Evolutionary conservation across 192 early-diverging fungal species (phyloP).

Genomic region (Umbelopsis sp.): DNA sequence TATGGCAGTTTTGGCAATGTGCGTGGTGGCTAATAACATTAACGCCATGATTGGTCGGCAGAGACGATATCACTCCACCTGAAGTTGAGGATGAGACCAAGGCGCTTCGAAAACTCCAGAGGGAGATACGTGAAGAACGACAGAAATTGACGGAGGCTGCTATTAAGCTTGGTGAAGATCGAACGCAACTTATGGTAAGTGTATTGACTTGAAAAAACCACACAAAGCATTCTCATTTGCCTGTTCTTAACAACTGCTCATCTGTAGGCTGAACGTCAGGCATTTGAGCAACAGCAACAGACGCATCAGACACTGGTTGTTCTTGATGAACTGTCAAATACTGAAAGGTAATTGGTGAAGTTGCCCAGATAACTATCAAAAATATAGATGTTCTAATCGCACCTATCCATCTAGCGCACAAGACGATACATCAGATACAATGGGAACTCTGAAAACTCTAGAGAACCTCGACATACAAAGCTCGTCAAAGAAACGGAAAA

Average conservation of each 20-base stretch:
- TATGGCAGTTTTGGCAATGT: background rate
- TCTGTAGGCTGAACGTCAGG: slow-evolving; percentile 27
- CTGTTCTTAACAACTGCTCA: too few relatives aligned
- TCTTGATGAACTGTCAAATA: slow-evolving; percentile 2
- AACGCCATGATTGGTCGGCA: background rate
- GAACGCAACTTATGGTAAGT: slow-evolving; percentile 44
- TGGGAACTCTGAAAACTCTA: background rate
- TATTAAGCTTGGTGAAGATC: slow-evolving; percentile 68
- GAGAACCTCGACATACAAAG: slow-evolving; percentile 1
- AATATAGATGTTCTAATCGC: background rate
- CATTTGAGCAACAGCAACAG: slow-evolving; percentile 32
- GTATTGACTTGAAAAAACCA: too few relatives aligned
- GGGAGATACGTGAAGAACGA: slow-evolving; percentile 65
- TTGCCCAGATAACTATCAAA: too few relatives aligned
- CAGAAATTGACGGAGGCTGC: slow-evolving; percentile 70
- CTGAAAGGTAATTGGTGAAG: background rate
- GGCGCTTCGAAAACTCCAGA: slow-evolving; percentile 46
- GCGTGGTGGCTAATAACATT: background rate
- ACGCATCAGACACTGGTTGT: background rate
- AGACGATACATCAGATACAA: background rate
- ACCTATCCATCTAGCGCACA: background rate
- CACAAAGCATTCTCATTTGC: too few relatives aligned
- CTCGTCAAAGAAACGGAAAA: slow-evolving; percentile 7
- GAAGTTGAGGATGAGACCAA: slow-evolving; percentile 48
- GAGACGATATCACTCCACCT: slow-evolving; percentile 15